Base-by-base conservation (phyloP, 2,329 filamentous ascomycete genomes). In the Colletotrichum sp. region DNA sequence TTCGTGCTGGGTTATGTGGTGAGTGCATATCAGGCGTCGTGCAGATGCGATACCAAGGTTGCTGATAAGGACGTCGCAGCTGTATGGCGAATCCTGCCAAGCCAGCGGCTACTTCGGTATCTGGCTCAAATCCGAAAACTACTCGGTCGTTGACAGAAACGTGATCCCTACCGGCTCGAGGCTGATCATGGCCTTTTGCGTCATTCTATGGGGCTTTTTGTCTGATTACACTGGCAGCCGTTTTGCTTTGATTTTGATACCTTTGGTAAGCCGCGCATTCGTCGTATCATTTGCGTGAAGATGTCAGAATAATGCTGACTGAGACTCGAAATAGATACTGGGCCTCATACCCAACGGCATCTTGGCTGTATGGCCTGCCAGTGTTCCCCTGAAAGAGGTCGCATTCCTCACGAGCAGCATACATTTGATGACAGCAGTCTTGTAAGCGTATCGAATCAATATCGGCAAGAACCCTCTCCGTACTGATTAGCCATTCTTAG, bases 71-170 rank as follows among this genome's bases (percentile, higher is more conserved):
- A 19, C 9, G 8, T 28, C 27, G 36, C 48, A 74, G 71, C 67
- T 74, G 16, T 74, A 74, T 22, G 71, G 71, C 4, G 57, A 39
- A 32, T 74, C 71, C n/a, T 74, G 71, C 34, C 66, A 74, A 48
- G 44, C 71, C 3, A 59, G 59, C 15, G 67, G 71, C 5, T 74
- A 74, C 59, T 80, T 80, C 64, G 79, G 75, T 34, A 80, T 80
- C 61, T 80, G 79, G 79, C 77, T 80, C 64, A 80, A 79, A 70
- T 73, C 78, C 1, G 78, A 79, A 52, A 72, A 78, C 15, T 81
- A 79, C 71, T 81, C 80, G 1, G 80, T 81, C 7, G 75, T 77
- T 9, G 71, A 79, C 44, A 60, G 78, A 5, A 80, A 80, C 15
- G 30, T 81, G 11, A 81, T 81, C 16, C 79, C 79, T 2, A 79